Evolutionary conservation across 768 basidiomycete species (phyloP), one percentile per base, ranked within the genome.

Genomic region (Pisolithus tinctorius): DNA sequence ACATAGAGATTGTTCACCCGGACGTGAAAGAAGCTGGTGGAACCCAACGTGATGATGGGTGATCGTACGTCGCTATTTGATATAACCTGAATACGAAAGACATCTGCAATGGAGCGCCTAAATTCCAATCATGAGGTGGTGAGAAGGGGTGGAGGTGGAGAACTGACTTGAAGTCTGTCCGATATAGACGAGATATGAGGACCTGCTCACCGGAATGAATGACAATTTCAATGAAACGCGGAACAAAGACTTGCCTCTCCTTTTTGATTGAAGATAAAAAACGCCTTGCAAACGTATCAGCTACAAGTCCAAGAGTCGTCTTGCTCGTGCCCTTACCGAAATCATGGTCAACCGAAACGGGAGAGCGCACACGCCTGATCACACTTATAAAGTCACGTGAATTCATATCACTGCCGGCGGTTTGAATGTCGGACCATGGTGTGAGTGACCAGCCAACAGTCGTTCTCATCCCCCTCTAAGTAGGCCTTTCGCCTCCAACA

Each of bases 201-300:
- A 98, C 90, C 92, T 94, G 31, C 29, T 31, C 17, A 38, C 14
- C 43, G 47, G 48, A 36, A 42, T 45, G 41, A 52, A 56, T 55
- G 53, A 53, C 34, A 13, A 36, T 41, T 36, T 44, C 23, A 16
- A 6, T 6, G 10, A 14, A 49, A 7, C 11, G 13, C 4, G n/a
- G 2, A 5, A n/a, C 27, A 6, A 27, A 43, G 30, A 64, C 80
- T 38, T 50, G 93, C 95, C 81, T 98, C 96, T 69, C 96, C 96
- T 70, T 98, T 97, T 70, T 94, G 93, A 66, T 97, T 99, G 78
- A 97, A 96, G 52, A 97, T 92, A 71, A 98, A 97, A 82, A 97
- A 97, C 45, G 90, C 94, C 94, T 97, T 58, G 47, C 43, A n/a
- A 55, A 23, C 11, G 34, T 14, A 45, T 55, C 20, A 49, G 48